These are phyloP conservation scores for Hygrocybe punicea DNA, from an alignment of 768 basidiomycete genomes.

Conservation along the genomic window DNA sequence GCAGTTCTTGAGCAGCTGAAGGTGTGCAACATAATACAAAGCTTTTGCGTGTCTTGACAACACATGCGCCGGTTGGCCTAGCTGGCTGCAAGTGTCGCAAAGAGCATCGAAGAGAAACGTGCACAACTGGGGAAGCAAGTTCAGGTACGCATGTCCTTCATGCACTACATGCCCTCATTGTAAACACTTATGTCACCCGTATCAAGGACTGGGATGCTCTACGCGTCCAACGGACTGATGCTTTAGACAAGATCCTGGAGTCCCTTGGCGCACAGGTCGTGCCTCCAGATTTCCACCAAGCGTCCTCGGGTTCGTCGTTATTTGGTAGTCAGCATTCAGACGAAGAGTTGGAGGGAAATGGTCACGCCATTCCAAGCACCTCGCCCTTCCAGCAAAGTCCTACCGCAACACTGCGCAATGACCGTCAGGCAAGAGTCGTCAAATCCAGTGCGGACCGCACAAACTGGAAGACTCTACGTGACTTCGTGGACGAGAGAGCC, in stretches of 20 bases:
- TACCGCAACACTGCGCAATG: constrained; percentile 39
- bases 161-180: neutral
- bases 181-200: neutral
- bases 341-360: constrained; percentile 23
- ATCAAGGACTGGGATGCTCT: constrained; percentile 67
- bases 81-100: constrained; percentile 72
- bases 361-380: constrained; percentile 5
- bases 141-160: constrained; percentile 42
- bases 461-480: constrained; percentile 77
- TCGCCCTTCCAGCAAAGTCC: constrained; percentile 35
- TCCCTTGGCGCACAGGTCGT: constrained; percentile 69
- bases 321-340: constrained; percentile 74
- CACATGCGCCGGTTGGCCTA: constrained; percentile 32
- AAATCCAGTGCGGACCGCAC: constrained; percentile 41
- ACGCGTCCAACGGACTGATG: constrained; percentile 56
- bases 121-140: constrained; percentile 56
- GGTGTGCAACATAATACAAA: constrained; percentile 37
- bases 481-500: constrained; percentile 81
- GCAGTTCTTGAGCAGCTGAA: constrained; percentile 75
- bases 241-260: constrained; percentile 69
- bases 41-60: neutral
- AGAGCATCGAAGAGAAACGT: constrained; percentile 71
- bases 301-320: constrained; percentile 64
- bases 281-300: constrained; percentile 73
- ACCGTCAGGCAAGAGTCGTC: neutral